phyloP scores from a whole-genome alignment of 139 green algal genomes.

The Astrephomene gubernaculifera region DNA sequence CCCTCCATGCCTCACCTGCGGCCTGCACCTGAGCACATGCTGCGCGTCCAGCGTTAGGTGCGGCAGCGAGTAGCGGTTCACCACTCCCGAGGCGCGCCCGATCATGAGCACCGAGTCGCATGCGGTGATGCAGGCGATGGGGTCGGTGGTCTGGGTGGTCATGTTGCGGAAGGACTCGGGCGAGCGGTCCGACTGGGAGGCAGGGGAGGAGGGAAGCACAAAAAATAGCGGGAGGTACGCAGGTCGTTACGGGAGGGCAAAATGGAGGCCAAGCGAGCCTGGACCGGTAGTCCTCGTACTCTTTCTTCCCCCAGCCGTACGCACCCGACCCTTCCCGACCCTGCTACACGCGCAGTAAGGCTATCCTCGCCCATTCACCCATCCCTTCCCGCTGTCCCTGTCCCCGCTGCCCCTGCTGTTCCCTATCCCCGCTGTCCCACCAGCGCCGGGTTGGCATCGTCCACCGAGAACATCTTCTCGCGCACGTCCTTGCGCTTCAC shows the following conservation, averaged over 20 bases:
- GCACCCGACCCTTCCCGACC: no score
- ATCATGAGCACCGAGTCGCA: constrained; percentile 71
- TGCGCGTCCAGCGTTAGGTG: constrained; percentile 63
- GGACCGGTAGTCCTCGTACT: no score
- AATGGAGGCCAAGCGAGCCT: no score
- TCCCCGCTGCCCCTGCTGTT: no score
- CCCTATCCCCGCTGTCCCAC: no score
- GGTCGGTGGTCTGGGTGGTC: constrained; percentile 63
- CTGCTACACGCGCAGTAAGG: no score
- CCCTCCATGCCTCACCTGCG: constrained; percentile 35
- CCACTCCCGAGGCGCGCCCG: constrained; percentile 67
- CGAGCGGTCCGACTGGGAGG: constrained; percentile 38
- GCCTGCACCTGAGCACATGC: constrained; percentile 69
- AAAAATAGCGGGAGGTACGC: no score
- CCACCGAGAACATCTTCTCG: constrained; percentile 77
- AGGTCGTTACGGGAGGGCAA: no score
- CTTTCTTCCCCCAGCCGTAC: no score
- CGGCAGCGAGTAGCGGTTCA: constrained; percentile 73
- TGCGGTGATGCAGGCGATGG: constrained; percentile 71
- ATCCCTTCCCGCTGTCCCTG: no score
- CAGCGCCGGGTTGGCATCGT: constrained; percentile 56
- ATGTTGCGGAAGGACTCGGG: constrained; percentile 26
- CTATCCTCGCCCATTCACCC: no score
- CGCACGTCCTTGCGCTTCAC: constrained; percentile 65
- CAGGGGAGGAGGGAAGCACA: neutral